Evolutionary conservation across 2,329 filamentous ascomycete genomes (phyloP), one percentile per base, ranked within the genome.

Genomic region (Phoma sp.): DNA sequence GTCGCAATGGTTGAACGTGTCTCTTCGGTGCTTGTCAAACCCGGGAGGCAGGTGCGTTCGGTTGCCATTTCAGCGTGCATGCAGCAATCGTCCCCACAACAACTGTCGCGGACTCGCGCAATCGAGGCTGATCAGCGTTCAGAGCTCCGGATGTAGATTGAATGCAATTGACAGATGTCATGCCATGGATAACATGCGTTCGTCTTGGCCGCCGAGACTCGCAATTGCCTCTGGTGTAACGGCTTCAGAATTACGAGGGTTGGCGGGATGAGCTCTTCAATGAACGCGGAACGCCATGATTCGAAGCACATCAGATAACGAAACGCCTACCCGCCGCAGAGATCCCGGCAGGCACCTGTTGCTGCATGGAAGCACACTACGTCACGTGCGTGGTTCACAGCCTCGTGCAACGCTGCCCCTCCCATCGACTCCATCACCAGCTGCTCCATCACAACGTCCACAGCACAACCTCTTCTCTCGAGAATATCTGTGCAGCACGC

Each of bases 21-120:
- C 48, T 57, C 27, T 38, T 57, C 37, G 54, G 43, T 52, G 43
- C 54, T 44, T 19, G 37, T 38, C 33, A 43, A 47, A 38, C 54
- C 43, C 22, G 48, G 40, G 29, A 43, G 49, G 49, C 35, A 57
- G 43, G 49, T 44, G 55, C 49, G 41, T 46, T 53, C 44, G 45
- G 49, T 57, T 52, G 44, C 51, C 55, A 57, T 53, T 41, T 43
- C 45, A 41, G 50, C 41, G 40, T 38, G 40, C 45, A 54, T 53
- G 55, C 49, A 57, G 37, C 50, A n/a, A 36, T 24, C 17, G 55
- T 57, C 49, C 46, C 55, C 55, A 54, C 55, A 36, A 50, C 48
- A 36, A 51, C 41, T 29, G 35, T 27, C 24, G 52, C 12, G 15
- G 25, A 13, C n/a, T 41, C 41, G 41, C 46, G 25, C 52, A 33